phyloP scores from a whole-genome alignment of 192 early-diverging fungal genomes.

The Entomortierella beljakovae region DNA sequence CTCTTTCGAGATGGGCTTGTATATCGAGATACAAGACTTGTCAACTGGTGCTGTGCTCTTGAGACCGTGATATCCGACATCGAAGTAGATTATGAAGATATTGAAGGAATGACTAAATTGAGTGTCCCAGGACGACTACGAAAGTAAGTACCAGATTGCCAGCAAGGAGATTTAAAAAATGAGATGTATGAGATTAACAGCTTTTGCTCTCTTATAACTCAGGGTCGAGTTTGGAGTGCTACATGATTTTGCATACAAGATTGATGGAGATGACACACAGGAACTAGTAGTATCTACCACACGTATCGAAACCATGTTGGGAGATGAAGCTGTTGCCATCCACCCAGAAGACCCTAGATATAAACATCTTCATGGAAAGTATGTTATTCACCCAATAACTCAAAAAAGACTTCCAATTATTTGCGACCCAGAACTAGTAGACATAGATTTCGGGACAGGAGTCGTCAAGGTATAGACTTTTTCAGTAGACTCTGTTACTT shows the following conservation, averaged over 20 bases:
- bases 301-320: conserved; percentile 98
- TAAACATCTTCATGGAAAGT: conserved; percentile 70
- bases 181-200: neutral
- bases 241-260: conserved; percentile 87
- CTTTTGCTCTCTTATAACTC: conserved; percentile 11
- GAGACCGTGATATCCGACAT: conserved; percentile 97
- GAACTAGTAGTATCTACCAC: conserved; percentile 94
- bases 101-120: conserved; percentile 77
- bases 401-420: conserved; percentile 85
- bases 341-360: conserved; percentile 90
- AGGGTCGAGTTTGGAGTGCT: conserved; percentile 97
- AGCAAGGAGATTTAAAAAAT: neutral
- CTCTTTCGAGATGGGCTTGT: conserved; percentile 90
- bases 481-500: neutral
- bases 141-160: conserved; percentile 54
- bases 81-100: conserved; percentile 90
- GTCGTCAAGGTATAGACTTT: conserved; percentile 81
- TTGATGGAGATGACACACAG: conserved; percentile 73
- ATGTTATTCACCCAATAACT: conserved; percentile 86
- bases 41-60: conserved; percentile 96
- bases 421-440: conserved; percentile 83
- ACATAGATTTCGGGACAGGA: conserved; percentile 94
- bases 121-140: conserved; percentile 81
- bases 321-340: conserved; percentile 95
- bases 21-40: conserved; percentile 91